These are phyloP conservation scores for Linderina pennispora DNA, from an alignment of 192 early-diverging fungal species.

Conservation along the genomic window DNA sequence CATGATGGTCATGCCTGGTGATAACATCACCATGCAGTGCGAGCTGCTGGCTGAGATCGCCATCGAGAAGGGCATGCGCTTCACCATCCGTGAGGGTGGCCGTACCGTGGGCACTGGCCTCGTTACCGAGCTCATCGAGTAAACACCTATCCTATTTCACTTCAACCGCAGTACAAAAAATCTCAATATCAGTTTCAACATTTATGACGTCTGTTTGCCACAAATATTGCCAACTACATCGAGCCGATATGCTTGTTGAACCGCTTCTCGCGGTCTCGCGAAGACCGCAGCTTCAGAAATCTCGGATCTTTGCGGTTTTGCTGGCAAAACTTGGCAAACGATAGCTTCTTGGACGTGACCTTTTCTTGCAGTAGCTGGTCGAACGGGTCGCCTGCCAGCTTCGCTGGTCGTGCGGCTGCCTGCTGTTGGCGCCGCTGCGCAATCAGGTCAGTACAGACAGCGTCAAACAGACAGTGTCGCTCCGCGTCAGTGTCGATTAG, in stretches of 20 bases:
- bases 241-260: conserved; percentile 23
- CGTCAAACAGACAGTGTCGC: conserved; percentile 29
- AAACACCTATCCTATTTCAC: conserved; percentile 16
- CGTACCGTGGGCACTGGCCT: conserved; percentile 96
- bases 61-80: conserved; percentile 90
- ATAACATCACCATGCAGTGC: conserved; percentile 86
- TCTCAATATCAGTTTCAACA: background rate
- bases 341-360: conserved; percentile 11
- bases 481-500: conserved; percentile 5
- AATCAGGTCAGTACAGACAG: conserved; percentile 9
- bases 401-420: background rate
- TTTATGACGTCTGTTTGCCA: background rate
- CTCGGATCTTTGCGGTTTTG: conserved; percentile 27
- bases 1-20: conserved; percentile 98
- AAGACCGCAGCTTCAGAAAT: conserved; percentile 31
- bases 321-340: conserved; percentile 42
- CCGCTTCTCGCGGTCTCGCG: conserved; percentile 37
- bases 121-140: conserved; percentile 69
- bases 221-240: no score
- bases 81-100: conserved; percentile 97
- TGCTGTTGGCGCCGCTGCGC: conserved; percentile 6
- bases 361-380: conserved; percentile 23
- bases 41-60: conserved; percentile 79
- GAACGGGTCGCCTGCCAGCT: conserved; percentile 13
- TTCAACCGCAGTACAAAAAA: conserved; percentile 1